Evolutionary conservation across 257 asterid species (phyloP).

Genomic region (Salvia hispanica): DNA sequence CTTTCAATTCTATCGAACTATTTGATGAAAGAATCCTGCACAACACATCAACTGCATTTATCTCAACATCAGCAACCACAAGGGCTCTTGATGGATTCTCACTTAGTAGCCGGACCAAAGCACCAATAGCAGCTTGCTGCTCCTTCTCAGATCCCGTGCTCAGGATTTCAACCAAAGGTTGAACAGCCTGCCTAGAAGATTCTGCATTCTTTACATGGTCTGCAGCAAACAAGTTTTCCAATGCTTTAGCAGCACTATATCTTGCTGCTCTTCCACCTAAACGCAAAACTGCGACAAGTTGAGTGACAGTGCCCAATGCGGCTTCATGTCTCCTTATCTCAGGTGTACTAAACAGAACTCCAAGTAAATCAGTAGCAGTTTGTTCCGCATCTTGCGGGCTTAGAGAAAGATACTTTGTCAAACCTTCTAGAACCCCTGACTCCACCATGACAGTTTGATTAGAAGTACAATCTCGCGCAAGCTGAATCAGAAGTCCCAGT

Average conservation of each 20-base stretch:
- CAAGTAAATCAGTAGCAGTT: constrained; percentile 95
- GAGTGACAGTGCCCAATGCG: constrained; percentile 93
- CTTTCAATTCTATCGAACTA: constrained; percentile 86
- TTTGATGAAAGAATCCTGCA: constrained; percentile 85
- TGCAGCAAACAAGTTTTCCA: constrained; percentile 90
- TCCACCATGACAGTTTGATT: constrained; percentile 95
- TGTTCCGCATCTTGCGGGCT: constrained; percentile 97
- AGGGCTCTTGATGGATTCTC: constrained; percentile 93
- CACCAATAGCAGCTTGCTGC: constrained; percentile 99
- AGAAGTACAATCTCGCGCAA: constrained; percentile 76
- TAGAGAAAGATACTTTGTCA: constrained; percentile 90
- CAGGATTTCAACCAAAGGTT: constrained; percentile 91
- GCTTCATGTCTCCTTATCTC: constrained; percentile 96
- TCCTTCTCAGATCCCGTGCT: constrained; percentile 94
- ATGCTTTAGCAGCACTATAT: constrained; percentile 95
- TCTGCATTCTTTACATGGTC: constrained; percentile 95
- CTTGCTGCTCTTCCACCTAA: constrained; percentile 98
- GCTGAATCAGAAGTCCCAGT: constrained; percentile 87
- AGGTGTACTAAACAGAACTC: constrained; percentile 88
- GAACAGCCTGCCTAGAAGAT: constrained; percentile 94
- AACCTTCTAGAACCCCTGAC: constrained; percentile 91
- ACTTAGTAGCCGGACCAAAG: constrained; percentile 77
- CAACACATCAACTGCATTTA: constrained; percentile 90
- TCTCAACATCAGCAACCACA: constrained; percentile 92
- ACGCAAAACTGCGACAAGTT: constrained; percentile 92